Base-by-base conservation (phyloP, 805 yeast genomes). In the Candida alai region DNA sequence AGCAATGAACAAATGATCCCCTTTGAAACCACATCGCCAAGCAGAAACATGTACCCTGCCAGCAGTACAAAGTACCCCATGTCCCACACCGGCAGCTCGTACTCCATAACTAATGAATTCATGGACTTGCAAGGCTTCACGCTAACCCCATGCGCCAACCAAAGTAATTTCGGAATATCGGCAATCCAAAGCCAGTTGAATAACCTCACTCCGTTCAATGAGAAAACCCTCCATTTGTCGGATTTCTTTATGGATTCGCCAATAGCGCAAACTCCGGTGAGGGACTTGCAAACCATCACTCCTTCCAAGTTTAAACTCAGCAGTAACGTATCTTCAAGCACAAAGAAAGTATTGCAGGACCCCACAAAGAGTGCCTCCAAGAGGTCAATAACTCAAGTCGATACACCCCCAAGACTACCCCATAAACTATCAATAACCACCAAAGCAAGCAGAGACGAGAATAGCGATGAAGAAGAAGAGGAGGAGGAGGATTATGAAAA, bases 161-260 rank as follows among this genome's bases (percentile, higher is more conserved):
- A 65, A 36, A 53, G 51, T 36, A 31, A 48, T 10, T 58, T 56
- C 32, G 47, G 36, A 45, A 43, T 26, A 38, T 41, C 24, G 33
- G 31, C 42, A 5, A 13, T 34, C 8, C 32, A 36, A 16, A 29
- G 45, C 19, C 56, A 51, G 18, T 41, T 58, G 28, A 51, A 46
- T 28, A 56, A 52, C 30, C 52, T 64, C 37, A 66, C 72, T n/a
- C 72, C 72, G 3, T 62, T 58, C 39, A 65, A 62, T 41, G 70
- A 65, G 36, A 64, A 61, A 43, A 54, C 68, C 3, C 48, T 63
- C 37, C 70, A 61, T 37, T 45, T 65, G 27, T 48, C 65, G 5
- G 72, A 66, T 42, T 65, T 66, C 33, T 65, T 65, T 45, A 65
- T 63, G 56, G 72, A 66, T 34, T 56, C 66, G n/a, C 72, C 72